phyloP scores from a whole-genome alignment of 2,329 filamentous ascomycete species.

The Xylaria sp. region DNA sequence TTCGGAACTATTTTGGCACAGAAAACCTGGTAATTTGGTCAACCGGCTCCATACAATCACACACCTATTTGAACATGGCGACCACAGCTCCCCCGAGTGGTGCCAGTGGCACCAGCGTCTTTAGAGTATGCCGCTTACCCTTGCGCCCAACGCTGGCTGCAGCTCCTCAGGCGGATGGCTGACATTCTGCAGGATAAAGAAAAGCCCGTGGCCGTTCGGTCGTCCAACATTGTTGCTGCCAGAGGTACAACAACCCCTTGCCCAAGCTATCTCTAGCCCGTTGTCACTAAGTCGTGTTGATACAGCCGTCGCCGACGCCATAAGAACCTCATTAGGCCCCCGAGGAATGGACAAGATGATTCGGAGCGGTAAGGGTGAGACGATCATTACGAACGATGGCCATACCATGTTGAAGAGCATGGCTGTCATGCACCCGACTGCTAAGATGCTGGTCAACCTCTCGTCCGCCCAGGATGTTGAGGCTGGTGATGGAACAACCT shows the following conservation, averaged over 20 bases:
- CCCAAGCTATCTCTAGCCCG: constrained; percentile 24
- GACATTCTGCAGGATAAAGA: constrained; percentile 73
- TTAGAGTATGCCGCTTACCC: constrained; percentile 53
- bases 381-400: constrained; percentile 99
- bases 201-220: constrained; percentile 96
- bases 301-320: constrained; percentile 92
- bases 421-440: constrained; percentile 99
- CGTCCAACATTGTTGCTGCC: constrained; percentile 95
- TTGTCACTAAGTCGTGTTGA: constrained; percentile 38
- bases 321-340: constrained; percentile 93
- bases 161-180: constrained; percentile 18
- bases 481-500: constrained; percentile 97
- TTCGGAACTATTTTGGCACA: not conserved
- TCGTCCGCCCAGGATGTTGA: constrained; percentile 98
- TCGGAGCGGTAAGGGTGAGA: constrained; percentile 93
- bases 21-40: not conserved
- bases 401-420: constrained; percentile 99
- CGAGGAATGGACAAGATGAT: constrained; percentile 99
- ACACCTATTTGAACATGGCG: constrained; percentile 45
- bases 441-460: constrained; percentile 98
- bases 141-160: not conserved
- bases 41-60: not conserved
- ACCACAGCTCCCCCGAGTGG: constrained; percentile 50
- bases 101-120: constrained; percentile 58
- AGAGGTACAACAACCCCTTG: constrained; percentile 68